These are phyloP conservation scores for Tulasnella sp. DNA, from an alignment of 768 basidiomycete genomes.

Conservation along the genomic window DNA sequence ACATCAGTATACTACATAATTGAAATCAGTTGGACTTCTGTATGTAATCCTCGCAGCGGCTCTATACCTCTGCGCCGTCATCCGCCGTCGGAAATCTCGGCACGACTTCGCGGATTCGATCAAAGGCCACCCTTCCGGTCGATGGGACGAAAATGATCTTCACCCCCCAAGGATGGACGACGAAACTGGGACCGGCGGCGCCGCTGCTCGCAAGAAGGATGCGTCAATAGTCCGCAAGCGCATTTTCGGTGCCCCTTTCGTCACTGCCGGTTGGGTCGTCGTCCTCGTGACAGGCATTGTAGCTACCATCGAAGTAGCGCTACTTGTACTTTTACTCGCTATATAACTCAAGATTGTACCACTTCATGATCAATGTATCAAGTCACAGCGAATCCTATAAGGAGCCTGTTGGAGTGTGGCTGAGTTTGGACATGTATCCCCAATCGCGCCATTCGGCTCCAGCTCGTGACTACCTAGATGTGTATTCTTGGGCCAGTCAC, in stretches of 20 bases:
- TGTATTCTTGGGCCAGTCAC: too few relatives aligned
- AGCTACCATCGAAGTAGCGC: constrained; percentile 47
- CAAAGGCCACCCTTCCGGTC: background rate
- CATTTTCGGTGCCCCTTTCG: constrained; percentile 64
- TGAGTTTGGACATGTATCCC: too few relatives aligned
- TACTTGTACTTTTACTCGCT: constrained; percentile 50
- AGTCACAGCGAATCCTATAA: too few relatives aligned
- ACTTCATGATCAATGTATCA: background rate
- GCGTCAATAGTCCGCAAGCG: constrained; percentile 23
- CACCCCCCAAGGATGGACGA: background rate
- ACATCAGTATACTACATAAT: background rate
- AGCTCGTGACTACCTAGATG: too few relatives aligned
- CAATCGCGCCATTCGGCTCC: too few relatives aligned
- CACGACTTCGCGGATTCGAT: constrained; percentile 66
- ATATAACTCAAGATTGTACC: background rate
- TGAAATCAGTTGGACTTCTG: constrained; percentile 21
- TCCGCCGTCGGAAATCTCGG: constrained; percentile 51
- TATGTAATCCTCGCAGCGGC: constrained; percentile 38
- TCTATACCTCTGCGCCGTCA: constrained; percentile 45
- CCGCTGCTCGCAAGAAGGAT: constrained; percentile 3
- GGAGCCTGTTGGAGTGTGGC: too few relatives aligned
- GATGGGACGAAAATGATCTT: constrained; percentile 1
- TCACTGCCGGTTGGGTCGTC: constrained; percentile 65
- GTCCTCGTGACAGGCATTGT: constrained; percentile 49
- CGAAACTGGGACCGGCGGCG: background rate